Conservation (phyloP, 148 eudicot genomes). For the Rhododendron griersonianum region DNA sequence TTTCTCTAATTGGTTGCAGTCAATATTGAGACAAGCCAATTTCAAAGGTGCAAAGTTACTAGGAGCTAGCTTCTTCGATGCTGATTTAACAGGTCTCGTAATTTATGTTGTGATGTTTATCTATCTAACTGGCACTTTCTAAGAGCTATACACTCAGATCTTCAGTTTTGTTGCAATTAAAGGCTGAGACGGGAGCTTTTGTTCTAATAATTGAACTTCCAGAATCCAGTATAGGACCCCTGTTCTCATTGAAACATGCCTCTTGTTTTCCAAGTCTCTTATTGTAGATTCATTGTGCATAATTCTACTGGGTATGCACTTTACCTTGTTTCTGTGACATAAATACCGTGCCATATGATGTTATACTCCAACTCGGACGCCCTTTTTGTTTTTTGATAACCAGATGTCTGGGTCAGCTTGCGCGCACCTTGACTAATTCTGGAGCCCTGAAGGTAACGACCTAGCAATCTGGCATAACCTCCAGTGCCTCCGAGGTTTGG, state of each 20-base stretch:
- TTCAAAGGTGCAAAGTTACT: slow-evolving; percentile 83
- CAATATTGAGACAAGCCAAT: slow-evolving; percentile 87
- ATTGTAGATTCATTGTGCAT: not conserved
- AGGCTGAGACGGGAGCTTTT: not conserved
- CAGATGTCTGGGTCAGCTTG: too few species aligned
- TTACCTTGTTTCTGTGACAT: not conserved
- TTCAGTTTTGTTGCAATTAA: not conserved
- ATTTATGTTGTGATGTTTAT: not conserved
- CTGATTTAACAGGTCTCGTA: slow-evolving; percentile 82
- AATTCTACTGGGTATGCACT: not conserved
- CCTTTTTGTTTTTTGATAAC: not conserved
- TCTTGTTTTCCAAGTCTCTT: not conserved
- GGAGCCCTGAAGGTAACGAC: too few species aligned
- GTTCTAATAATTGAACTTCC: not conserved
- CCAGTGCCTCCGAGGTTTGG: too few species aligned
- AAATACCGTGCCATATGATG: not conserved
- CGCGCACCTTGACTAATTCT: too few species aligned
- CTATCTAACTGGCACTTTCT: not conserved
- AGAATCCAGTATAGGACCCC: not conserved
- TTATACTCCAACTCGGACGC: not conserved
- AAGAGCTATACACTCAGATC: not conserved
- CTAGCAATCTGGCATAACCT: too few species aligned
- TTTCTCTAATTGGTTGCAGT: slow-evolving; percentile 34
- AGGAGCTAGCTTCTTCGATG: slow-evolving; percentile 98
- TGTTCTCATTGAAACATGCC: not conserved